These are phyloP conservation scores for Pythium plurisporium DNA, from an alignment of 352 stramenopile genomes.

Conservation along the genomic window DNA sequence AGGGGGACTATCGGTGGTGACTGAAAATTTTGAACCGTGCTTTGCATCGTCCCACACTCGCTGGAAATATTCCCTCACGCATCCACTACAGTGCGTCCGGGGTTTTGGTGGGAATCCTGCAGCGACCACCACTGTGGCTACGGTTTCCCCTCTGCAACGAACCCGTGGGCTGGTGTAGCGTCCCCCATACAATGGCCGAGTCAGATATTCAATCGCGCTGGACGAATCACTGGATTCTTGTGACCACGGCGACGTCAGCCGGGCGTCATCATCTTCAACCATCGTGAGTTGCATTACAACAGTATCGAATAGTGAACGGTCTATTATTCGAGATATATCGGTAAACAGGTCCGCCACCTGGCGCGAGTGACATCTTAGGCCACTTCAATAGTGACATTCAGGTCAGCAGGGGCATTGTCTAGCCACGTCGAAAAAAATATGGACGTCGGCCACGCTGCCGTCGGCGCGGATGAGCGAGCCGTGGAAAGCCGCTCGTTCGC, in stretches of 20 bases:
- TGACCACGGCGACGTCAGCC: not conserved
- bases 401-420: too few relatives aligned
- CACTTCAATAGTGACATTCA: not conserved
- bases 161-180: too few relatives aligned
- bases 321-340: not conserved
- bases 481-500: not conserved
- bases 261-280: conserved; percentile 2
- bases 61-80: too few relatives aligned
- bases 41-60: too few relatives aligned
- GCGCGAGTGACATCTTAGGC: not conserved
- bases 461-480: not conserved
- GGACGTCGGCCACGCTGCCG: not conserved
- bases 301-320: not conserved
- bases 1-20: too few relatives aligned
- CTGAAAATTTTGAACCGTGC: too few relatives aligned
- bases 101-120: too few relatives aligned
- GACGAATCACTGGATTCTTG: not conserved
- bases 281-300: not conserved
- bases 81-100: too few relatives aligned
- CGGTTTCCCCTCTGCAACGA: too few relatives aligned
- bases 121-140: too few relatives aligned
- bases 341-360: not conserved
- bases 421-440: too few relatives aligned
- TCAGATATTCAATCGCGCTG: not conserved
- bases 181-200: too few relatives aligned